Conservation (phyloP, 495 filamentous ascomycete genomes). For the Aspergillus sclerotiicarbonarius region DNA sequence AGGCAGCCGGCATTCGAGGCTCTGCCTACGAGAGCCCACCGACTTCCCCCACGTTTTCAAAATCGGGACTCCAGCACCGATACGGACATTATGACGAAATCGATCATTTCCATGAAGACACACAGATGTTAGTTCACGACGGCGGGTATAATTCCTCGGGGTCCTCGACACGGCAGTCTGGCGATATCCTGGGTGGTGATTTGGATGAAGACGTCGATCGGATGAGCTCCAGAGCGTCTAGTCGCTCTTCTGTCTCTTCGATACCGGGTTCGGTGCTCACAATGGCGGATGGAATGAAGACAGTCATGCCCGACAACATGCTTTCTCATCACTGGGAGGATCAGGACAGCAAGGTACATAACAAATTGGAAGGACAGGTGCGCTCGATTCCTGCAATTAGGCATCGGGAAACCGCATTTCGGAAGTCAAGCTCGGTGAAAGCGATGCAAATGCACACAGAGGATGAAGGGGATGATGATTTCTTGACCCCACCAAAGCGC, state of each 20-base stretch:
- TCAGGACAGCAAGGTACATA: slow-evolving; percentile 19
- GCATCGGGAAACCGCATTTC: slow-evolving; percentile 50
- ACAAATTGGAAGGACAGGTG: slow-evolving; percentile 19
- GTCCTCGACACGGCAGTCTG: slow-evolving; percentile 36
- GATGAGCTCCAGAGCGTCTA: slow-evolving; percentile 37
- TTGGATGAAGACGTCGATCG: slow-evolving; percentile 29
- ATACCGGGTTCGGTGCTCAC: slow-evolving; percentile 39
- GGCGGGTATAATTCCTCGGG: slow-evolving; percentile 38
- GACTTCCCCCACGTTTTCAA: slow-evolving; percentile 3
- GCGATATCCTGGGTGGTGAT: slow-evolving; percentile 29
- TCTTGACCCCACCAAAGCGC: slow-evolving; percentile 36
- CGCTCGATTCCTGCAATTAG: slow-evolving; percentile 29
- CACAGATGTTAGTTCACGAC: slow-evolving; percentile 26
- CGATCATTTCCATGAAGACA: slow-evolving; percentile 21
- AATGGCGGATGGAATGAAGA: slow-evolving; percentile 24
- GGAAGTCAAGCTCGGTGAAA: slow-evolving; percentile 71
- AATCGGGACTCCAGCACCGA: slow-evolving; percentile 10
- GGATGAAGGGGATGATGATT: slow-evolving; percentile 43
- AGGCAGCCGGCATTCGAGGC: slow-evolving; percentile 4
- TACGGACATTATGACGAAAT: slow-evolving; percentile 15
- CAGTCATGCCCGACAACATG: slow-evolving; percentile 16
- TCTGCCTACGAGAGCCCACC: background rate
- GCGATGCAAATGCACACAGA: slow-evolving; percentile 73
- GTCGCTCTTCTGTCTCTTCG: slow-evolving; percentile 45
- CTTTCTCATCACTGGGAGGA: slow-evolving; percentile 28